Evolutionary conservation across 2,329 filamentous ascomycete genomes (phyloP), one percentile per base, ranked within the genome.

Genomic region (Alternaria triticimaculans): DNA sequence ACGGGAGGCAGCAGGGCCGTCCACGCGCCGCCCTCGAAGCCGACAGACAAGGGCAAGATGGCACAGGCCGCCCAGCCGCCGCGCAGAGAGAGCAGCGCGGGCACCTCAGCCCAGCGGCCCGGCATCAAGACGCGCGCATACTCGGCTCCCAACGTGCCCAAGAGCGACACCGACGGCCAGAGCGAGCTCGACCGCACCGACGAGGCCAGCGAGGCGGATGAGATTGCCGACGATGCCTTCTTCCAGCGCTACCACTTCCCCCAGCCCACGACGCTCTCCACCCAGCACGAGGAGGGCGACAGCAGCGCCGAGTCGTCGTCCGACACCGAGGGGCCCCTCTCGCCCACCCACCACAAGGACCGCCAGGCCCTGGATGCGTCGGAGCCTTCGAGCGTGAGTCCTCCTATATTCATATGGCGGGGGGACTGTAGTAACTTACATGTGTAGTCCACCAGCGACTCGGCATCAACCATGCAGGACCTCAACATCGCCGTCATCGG

Each of bases 401-500:
- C n/a, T n/a, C n/a, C n/a, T n/a, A n/a, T n/a, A n/a, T n/a, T n/a
- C n/a, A n/a, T n/a, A n/a, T n/a, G n/a, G n/a, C n/a, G n/a, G n/a
- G n/a, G n/a, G n/a, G n/a, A n/a, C n/a, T n/a, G 15, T 2, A 37
- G 33, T 37, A 37, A 37, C 33, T 37, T 4, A 37, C 33, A 37
- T 37, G n/a, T 37, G 33, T 10, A 77, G 72, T 78, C 72, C 55
- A 71, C 62, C 63, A 75, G 67, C 69, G 75, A 78, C 56, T 68
- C 72, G 25, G 55, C 72, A 28, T 58, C 78, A 68, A 63, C 75
- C 55, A 76, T 85, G 67, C 84, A 85, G 41, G 84, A 87, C 72
- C 83, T 89, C 71, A 88, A 87, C 68, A 84, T 89, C 66, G 86
- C 84, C 54, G 84, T 89, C 28, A 79, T 89, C 50, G 87, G 88